Evolutionary conservation across 345 rosid species (phyloP).

Genomic region (Salix dunnii): DNA sequence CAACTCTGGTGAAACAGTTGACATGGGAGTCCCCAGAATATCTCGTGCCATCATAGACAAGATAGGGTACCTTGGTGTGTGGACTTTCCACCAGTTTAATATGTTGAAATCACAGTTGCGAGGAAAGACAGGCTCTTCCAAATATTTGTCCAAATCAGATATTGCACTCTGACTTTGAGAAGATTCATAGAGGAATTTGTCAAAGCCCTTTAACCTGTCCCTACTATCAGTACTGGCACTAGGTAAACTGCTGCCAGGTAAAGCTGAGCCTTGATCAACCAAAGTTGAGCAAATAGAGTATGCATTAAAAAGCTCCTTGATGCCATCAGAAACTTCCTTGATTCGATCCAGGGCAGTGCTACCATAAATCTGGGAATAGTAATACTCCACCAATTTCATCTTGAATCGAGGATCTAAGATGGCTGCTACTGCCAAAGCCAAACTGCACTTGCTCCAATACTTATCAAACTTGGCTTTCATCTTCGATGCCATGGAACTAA

Average conservation of each 20-base stretch:
- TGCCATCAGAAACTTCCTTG: slow-evolving; percentile 77
- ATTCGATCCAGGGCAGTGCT: slow-evolving; percentile 77
- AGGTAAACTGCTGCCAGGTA: slow-evolving; percentile 66
- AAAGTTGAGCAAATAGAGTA: slow-evolving; percentile 73
- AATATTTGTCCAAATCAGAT: slow-evolving; percentile 82
- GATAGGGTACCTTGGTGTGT: slow-evolving; percentile 91
- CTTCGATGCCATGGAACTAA: slow-evolving; percentile 56
- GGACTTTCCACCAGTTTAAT: slow-evolving; percentile 94
- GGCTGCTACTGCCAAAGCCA: slow-evolving; percentile 80
- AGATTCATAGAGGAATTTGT: slow-evolving; percentile 82
- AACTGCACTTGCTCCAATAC: slow-evolving; percentile 87
- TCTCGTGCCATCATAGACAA: slow-evolving; percentile 95
- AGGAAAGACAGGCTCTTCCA: slow-evolving; percentile 85
- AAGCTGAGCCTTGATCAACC: slow-evolving; percentile 75
- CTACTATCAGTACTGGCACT: slow-evolving; percentile 51
- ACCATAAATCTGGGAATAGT: slow-evolving; percentile 88
- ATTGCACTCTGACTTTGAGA: slow-evolving; percentile 56
- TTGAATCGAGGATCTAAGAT: slow-evolving; percentile 92
- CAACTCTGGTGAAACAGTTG: slow-evolving; percentile 54
- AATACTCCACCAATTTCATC: slow-evolving; percentile 91
- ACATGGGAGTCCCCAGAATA: slow-evolving; percentile 79
- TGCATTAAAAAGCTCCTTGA: slow-evolving; percentile 76
- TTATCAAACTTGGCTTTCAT: slow-evolving; percentile 82
- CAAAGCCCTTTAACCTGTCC: slow-evolving; percentile 84
- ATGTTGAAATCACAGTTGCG: slow-evolving; percentile 78